Percentiles rank a stretch among this genome's conserved stretches.
These are phyloP conservation scores for Pleurotus eryngii DNA, from an alignment of 768 basidiomycete genomes.

Conservation along the genomic window DNA sequence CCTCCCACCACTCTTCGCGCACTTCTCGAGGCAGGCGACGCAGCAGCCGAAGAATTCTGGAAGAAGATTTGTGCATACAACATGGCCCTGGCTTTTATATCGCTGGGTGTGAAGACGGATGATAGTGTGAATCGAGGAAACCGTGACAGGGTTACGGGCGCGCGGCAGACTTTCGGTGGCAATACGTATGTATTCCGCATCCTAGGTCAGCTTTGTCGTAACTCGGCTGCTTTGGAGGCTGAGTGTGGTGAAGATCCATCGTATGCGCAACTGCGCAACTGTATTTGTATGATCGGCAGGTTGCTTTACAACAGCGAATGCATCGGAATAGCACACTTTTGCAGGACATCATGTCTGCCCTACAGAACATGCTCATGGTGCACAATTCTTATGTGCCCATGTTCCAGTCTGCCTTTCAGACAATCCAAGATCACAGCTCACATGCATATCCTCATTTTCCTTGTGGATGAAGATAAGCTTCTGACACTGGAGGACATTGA, in stretches of 20 bases:
- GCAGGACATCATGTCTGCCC: slow-evolving; percentile 12
- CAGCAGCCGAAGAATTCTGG: slow-evolving; percentile 21
- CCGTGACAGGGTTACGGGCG: too few species aligned
- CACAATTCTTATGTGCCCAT: slow-evolving; percentile 25
- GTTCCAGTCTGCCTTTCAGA: slow-evolving; percentile 28
- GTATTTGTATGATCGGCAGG: slow-evolving; percentile 35
- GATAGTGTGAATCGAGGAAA: slow-evolving; percentile 13
- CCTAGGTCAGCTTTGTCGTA: slow-evolving; percentile 29
- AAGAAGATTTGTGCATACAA: slow-evolving; percentile 34
- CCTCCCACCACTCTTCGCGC: slow-evolving; percentile 9
- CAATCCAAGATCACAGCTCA: slow-evolving; percentile 19
- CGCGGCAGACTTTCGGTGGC: slow-evolving; percentile 12
- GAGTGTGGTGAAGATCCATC: slow-evolving; percentile 12
- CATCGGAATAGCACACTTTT: slow-evolving; percentile 13
- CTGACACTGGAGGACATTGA: too few species aligned
- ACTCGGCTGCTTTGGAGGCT: slow-evolving; percentile 28
- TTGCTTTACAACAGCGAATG: slow-evolving; percentile 19
- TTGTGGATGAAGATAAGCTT: too few species aligned
- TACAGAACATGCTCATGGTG: slow-evolving; percentile 20
- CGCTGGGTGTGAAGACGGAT: slow-evolving; percentile 25
- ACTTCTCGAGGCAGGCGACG: slow-evolving; percentile 6
- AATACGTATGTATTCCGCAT: slow-evolving; percentile 25
- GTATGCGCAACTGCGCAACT: slow-evolving; percentile 37
- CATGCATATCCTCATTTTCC: too few species aligned
- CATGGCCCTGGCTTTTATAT: slow-evolving; percentile 31